A percentile compares a stretch with the other conserved stretches of the same genome.
Conservation (phyloP, 371 early-diverging fungal genomes). For the Dichotomocladium elegans region DNA sequence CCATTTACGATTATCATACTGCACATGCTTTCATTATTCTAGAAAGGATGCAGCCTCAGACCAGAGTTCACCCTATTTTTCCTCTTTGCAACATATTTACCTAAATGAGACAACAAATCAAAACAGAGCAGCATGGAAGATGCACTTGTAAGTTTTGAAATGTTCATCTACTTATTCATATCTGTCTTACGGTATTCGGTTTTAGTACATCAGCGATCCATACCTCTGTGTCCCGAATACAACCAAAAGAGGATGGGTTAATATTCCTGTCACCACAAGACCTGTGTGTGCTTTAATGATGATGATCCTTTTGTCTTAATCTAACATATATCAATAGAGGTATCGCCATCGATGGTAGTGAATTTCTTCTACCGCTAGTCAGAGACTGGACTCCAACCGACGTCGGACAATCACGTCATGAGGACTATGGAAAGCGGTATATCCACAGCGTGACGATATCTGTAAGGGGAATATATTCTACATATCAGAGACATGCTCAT, state of each 20-base stretch:
- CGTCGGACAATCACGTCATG: too few species aligned
- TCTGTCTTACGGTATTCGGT: neutral
- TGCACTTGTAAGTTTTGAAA: conserved; percentile 8
- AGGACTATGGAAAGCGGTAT: too few species aligned
- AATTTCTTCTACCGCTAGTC: too few species aligned
- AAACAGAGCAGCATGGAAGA: conserved; percentile 6
- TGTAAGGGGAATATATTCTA: too few species aligned
- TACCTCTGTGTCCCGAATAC: neutral
- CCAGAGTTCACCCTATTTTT: neutral
- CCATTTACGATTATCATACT: conserved; percentile 6
- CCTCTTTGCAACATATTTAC: neutral
- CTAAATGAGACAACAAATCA: neutral
- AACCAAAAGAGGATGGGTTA: too few species aligned
- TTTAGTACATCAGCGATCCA: neutral
- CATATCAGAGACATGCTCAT: too few species aligned
- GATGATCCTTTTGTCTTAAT: neutral
- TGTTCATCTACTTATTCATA: neutral
- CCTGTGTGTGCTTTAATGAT: too few species aligned
- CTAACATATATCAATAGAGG: neutral
- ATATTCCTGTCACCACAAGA: too few species aligned
- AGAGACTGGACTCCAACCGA: too few species aligned
- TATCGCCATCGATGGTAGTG: too few species aligned
- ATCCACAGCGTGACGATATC: too few species aligned
- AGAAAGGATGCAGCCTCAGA: neutral
- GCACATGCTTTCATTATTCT: neutral